Percentiles rank a stretch among this genome's conserved stretches.
Evolutionary conservation across 179 eudicot species (phyloP).

Genomic region (Beta lomatogona): DNA sequence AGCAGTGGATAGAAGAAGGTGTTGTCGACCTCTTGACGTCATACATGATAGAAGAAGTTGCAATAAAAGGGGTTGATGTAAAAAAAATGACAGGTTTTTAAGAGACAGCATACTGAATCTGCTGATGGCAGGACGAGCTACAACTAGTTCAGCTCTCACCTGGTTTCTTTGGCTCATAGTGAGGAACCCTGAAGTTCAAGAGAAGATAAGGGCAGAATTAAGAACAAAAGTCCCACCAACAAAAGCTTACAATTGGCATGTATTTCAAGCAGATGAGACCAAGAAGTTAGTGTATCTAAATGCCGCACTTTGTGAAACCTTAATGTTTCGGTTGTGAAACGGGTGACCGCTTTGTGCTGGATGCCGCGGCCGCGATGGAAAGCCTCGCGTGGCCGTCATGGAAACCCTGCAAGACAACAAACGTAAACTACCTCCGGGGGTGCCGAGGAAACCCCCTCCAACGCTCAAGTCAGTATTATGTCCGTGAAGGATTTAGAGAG

Average conservation of each 20-base stretch:
- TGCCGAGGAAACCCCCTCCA: too few relatives aligned
- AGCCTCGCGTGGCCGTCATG: too few relatives aligned
- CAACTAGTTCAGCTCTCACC: conserved; percentile 31
- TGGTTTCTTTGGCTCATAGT: conserved; percentile 41
- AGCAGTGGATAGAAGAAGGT: neutral
- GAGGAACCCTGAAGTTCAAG: conserved; percentile 27
- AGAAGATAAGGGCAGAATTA: conserved; percentile 33
- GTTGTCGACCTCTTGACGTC: conserved; percentile 31
- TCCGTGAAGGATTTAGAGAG: too few relatives aligned
- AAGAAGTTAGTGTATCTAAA: conserved; percentile 28
- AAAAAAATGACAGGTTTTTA: conserved; percentile 33
- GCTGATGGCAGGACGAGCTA: conserved; percentile 26
- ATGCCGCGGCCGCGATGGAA: too few relatives aligned
- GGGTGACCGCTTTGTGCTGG: too few relatives aligned
- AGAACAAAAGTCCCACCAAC: neutral
- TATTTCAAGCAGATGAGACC: neutral
- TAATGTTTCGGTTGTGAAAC: too few relatives aligned
- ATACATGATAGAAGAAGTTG: conserved; percentile 17
- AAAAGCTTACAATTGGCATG: neutral
- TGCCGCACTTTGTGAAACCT: conserved; percentile 39
- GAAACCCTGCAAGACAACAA: too few relatives aligned
- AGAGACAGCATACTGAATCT: conserved; percentile 35
- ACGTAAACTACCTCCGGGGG: too few relatives aligned
- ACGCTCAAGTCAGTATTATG: too few relatives aligned
- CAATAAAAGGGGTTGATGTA: neutral